A percentile compares a stretch with the other conserved stretches of the same genome.
Conservation (phyloP, 371 early-diverging fungal species). For the Mortierella sp. region DNA sequence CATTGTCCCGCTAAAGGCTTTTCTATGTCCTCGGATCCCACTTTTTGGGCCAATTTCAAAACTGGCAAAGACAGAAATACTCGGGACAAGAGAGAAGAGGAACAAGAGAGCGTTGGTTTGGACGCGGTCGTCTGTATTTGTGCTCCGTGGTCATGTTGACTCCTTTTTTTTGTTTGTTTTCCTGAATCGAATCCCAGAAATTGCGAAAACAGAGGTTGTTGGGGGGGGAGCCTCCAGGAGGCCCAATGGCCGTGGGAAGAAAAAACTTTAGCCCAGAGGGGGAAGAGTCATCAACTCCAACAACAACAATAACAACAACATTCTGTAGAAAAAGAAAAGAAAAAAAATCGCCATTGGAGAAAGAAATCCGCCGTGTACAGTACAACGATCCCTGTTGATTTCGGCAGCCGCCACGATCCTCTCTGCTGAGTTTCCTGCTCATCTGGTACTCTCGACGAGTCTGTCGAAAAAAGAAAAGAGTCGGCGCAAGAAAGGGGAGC, state of each 20-base stretch:
- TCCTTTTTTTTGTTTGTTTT: neutral
- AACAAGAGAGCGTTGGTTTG: neutral
- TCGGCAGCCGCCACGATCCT: too few species aligned
- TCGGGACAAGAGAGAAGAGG: neutral
- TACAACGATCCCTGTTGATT: too few species aligned
- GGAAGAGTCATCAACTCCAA: neutral
- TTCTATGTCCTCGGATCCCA: too few species aligned
- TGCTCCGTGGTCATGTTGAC: neutral
- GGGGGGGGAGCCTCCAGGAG: conserved; percentile 6
- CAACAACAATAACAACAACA: neutral
- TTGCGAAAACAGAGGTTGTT: conserved; percentile 3
- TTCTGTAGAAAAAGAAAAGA: neutral
- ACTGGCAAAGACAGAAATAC: too few species aligned
- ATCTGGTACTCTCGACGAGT: too few species aligned
- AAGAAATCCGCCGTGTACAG: too few species aligned
- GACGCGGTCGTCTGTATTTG: neutral
- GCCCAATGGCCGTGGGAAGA: conserved; percentile 40
- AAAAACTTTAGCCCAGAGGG: neutral
- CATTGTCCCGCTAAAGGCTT: too few species aligned
- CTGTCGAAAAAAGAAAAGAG: neutral
- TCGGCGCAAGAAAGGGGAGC: neutral
- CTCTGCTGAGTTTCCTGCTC: too few species aligned
- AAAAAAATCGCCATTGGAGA: neutral
- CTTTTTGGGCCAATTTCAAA: too few species aligned
- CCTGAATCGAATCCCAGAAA: conserved; percentile 5